A percentile compares a stretch with the other conserved stretches of the same genome.
Evolutionary conservation across 108 stramenopile species (phyloP).

Genomic region (Bacterosira constricta): DNA sequence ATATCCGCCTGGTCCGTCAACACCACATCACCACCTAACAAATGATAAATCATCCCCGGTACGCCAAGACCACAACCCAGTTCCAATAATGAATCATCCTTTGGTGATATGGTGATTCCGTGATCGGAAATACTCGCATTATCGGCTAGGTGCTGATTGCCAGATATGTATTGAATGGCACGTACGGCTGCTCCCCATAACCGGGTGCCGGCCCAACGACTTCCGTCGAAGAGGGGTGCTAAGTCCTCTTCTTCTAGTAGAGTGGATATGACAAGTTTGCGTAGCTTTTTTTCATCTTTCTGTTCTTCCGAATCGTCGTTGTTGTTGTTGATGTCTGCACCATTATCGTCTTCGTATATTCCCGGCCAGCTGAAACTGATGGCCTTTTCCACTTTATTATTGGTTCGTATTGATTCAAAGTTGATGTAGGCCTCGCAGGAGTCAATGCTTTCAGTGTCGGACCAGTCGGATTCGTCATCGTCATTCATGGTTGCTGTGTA

Average conservation of each 20-base stretch:
- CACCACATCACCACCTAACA: conserved; percentile 48
- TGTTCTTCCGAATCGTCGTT: not conserved
- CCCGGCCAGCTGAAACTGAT: conserved; percentile 44
- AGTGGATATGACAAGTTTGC: conserved; percentile 60
- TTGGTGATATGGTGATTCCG: conserved; percentile 1
- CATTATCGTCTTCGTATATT: conserved; percentile 15
- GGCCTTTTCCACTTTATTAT: conserved; percentile 18
- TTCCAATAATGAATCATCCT: conserved; percentile 67
- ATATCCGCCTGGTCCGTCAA: conserved; percentile 75
- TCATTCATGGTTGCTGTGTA: no score
- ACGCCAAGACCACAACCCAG: conserved; percentile 86
- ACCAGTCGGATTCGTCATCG: not conserved
- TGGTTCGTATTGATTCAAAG: conserved; percentile 31
- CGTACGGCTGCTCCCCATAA: conserved; percentile 83
- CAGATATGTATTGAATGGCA: conserved; percentile 63
- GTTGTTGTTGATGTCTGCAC: not conserved
- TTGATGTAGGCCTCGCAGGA: conserved; percentile 36
- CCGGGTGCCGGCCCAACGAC: conserved; percentile 87
- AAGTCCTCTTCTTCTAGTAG: conserved; percentile 60
- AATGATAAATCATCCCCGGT: conserved; percentile 78
- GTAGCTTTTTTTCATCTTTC: not conserved
- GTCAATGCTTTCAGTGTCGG: conserved; percentile 10
- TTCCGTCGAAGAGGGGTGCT: conserved; percentile 83
- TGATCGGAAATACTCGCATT: not conserved
- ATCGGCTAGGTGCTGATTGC: not conserved